Evolutionary conservation across 2,329 filamentous ascomycete genomes (phyloP).

Genomic region (Epichloe bromicola): DNA sequence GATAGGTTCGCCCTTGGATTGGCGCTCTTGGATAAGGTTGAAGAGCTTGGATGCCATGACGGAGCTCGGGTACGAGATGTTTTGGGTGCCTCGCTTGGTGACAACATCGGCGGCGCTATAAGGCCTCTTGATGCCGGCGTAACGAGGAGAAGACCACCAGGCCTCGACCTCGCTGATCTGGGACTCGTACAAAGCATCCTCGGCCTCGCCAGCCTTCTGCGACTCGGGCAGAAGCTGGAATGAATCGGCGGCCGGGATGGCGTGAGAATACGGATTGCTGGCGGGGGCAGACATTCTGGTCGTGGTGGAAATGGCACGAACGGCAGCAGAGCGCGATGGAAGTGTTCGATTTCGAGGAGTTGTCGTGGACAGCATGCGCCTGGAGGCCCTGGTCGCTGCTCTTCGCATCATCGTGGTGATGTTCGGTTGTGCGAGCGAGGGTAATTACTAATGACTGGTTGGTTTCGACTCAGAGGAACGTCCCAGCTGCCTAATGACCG

Average conservation of each 20-base stretch:
- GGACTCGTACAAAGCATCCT: constrained; percentile 74
- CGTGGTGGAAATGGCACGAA: constrained; percentile 20
- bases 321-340: constrained; percentile 9
- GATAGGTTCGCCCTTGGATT: constrained; percentile 69
- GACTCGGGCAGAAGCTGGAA: constrained; percentile 75
- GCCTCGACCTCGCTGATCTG: constrained; percentile 75
- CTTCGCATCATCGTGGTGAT: constrained; percentile 19
- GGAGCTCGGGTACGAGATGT: constrained; percentile 82
- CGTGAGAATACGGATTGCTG: constrained; percentile 17
- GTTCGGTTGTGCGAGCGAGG: not conserved
- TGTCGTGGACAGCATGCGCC: constrained; percentile 14
- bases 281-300: constrained; percentile 16
- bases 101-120: constrained; percentile 88
- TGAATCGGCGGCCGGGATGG: constrained; percentile 47
- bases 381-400: constrained; percentile 18
- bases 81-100: constrained; percentile 78
- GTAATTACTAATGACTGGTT: no score
- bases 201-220: constrained; percentile 64
- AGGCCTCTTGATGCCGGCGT: constrained; percentile 77
- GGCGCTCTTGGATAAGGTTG: constrained; percentile 68
- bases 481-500: no score
- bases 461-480: no score
- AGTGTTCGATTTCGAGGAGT: constrained; percentile 7
- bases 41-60: constrained; percentile 93
- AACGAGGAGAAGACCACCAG: constrained; percentile 84